These are phyloP conservation scores for Colletotrichum sp. DNA, from an alignment of 2,329 filamentous ascomycete genomes.

Conservation along the genomic window DNA sequence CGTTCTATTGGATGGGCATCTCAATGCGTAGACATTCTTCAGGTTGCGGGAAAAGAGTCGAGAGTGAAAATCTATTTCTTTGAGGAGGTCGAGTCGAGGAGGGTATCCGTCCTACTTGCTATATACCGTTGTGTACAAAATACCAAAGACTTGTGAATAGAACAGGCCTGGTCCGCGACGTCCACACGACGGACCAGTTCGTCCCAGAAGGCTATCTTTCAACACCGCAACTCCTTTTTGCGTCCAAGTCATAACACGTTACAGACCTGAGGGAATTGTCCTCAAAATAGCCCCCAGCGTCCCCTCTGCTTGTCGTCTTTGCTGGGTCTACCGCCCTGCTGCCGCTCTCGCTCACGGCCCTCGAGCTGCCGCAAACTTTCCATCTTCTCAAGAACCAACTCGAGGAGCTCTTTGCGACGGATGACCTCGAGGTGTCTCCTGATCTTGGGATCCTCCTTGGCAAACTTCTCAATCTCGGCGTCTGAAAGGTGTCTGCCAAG, in stretches of 20 bases:
- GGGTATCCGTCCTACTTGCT: conserved; percentile 32
- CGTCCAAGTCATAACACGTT: conserved; percentile 13
- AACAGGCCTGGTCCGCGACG: background rate
- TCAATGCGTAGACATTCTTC: background rate
- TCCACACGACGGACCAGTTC: background rate
- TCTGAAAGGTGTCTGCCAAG: conserved; percentile 81
- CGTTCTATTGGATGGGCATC: background rate
- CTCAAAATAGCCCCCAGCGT: conserved; percentile 56
- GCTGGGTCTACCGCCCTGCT: conserved; percentile 33
- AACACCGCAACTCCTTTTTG: conserved; percentile 16
- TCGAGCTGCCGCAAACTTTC: conserved; percentile 87
- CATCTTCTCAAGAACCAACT: conserved; percentile 95
- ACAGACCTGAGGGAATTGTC: background rate
- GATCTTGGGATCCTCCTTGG: conserved; percentile 91
- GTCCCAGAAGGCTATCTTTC: background rate
- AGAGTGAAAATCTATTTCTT: conserved; percentile 7
- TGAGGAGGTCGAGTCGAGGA: conserved; percentile 26
- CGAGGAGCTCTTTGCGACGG: conserved; percentile 86
- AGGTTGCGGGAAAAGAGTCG: background rate
- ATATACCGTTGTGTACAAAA: conserved; percentile 13
- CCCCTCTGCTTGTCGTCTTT: conserved; percentile 48
- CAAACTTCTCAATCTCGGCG: conserved; percentile 86
- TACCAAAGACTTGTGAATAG: background rate
- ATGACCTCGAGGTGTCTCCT: conserved; percentile 90
- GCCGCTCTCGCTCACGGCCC: conserved; percentile 67